Percentiles rank a stretch among this genome's conserved stretches.
Conservation (phyloP, 148 eudicot species). For the Chenopodium suecicum region DNA sequence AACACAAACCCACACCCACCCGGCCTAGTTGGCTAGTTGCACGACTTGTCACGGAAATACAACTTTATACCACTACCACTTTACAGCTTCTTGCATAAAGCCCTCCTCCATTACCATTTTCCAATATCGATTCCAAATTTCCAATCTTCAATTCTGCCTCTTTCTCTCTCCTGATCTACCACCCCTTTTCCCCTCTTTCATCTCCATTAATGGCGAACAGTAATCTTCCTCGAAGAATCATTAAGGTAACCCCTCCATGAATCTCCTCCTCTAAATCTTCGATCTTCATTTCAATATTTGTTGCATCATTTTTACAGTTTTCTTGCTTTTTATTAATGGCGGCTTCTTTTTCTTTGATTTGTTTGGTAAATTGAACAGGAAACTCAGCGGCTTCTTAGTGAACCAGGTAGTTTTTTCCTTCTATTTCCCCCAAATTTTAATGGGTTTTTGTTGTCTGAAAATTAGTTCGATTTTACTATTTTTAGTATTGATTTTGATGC, state of each 20-base stretch:
- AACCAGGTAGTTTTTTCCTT: conserved; percentile 54
- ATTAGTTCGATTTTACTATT: neutral
- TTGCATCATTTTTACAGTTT: too few species aligned
- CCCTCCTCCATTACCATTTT: neutral
- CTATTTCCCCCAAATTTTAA: neutral
- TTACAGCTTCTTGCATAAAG: neutral
- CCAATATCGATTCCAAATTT: neutral
- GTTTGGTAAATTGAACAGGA: conserved; percentile 44
- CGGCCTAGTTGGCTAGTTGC: too few species aligned
- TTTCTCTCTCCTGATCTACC: conserved; percentile 5
- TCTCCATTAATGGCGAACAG: conserved; percentile 33
- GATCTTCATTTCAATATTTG: conserved; percentile 6
- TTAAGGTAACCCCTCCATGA: conserved; percentile 23
- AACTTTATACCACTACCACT: neutral
- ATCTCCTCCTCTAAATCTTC: neutral
- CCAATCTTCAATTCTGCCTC: neutral
- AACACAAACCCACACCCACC: too few species aligned
- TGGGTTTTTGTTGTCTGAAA: neutral
- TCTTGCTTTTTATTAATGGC: neutral
- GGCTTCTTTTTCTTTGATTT: neutral
- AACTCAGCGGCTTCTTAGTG: conserved; percentile 95
- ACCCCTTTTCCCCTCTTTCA: neutral
- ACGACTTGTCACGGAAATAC: neutral
- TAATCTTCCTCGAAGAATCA: conserved; percentile 38
- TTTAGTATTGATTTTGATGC: neutral